Percentiles rank a stretch among this genome's conserved stretches.
Conservation (phyloP, 352 stramenopile species). For the Phytophthora ohioensis region DNA sequence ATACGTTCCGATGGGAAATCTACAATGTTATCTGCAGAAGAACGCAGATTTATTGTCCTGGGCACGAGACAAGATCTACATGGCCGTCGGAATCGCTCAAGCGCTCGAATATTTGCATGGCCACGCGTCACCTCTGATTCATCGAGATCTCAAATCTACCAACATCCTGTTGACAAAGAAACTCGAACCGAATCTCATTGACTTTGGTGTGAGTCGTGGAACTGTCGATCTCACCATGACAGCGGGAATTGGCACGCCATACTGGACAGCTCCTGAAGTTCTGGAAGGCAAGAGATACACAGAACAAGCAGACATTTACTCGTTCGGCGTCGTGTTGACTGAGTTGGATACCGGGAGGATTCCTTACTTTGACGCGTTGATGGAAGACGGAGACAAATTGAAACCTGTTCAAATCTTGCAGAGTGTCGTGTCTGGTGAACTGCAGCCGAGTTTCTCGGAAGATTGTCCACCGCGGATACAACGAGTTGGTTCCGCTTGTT, state of each 20-base stretch:
- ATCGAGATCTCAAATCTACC: constrained; percentile 40
- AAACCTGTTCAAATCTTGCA: constrained; percentile 54
- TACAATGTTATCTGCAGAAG: constrained; percentile 31
- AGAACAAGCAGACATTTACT: constrained; percentile 73
- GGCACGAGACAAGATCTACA: constrained; percentile 48
- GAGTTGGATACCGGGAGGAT: constrained; percentile 48
- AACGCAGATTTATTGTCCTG: constrained; percentile 40
- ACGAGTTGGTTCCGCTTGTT: constrained; percentile 28
- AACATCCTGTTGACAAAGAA: constrained; percentile 80
- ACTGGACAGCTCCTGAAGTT: constrained; percentile 86
- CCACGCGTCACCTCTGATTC: constrained; percentile 37
- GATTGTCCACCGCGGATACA: constrained; percentile 49
- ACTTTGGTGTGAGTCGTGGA: constrained; percentile 78
- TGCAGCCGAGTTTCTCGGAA: constrained; percentile 50
- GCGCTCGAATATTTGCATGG: constrained; percentile 49
- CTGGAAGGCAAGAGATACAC: constrained; percentile 60
- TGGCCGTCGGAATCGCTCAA: constrained; percentile 51
- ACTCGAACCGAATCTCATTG: constrained; percentile 76
- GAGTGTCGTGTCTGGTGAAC: constrained; percentile 45
- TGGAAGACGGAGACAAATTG: constrained; percentile 11
- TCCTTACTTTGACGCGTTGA: constrained; percentile 39
- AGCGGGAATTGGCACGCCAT: constrained; percentile 80
- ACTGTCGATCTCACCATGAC: constrained; percentile 42
- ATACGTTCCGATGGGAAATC: constrained; percentile 30
- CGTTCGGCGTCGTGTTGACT: constrained; percentile 67